Conservation (phyloP, 2,329 filamentous ascomycete species). For the Aschersonia sp. region DNA sequence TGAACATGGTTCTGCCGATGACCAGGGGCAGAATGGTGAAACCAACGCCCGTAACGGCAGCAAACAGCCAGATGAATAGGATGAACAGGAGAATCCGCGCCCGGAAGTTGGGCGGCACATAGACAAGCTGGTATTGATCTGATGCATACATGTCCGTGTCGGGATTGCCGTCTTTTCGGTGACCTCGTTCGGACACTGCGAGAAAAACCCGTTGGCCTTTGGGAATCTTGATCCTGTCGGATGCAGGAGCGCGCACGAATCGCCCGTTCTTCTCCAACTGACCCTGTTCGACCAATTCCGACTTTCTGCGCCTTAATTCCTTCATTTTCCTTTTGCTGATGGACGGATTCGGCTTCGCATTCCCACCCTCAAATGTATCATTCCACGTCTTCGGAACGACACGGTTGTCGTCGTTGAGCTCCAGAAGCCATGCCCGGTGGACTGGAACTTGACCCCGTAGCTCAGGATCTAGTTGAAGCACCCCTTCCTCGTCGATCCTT, state of each 20-base stretch:
- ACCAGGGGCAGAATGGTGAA: conserved; percentile 78
- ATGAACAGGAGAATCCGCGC: conserved; percentile 74
- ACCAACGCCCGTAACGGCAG: conserved; percentile 71
- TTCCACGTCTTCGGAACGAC: conserved; percentile 44
- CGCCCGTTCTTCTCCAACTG: conserved; percentile 56
- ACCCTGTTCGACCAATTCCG: conserved; percentile 27
- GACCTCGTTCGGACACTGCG: conserved; percentile 49
- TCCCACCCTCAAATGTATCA: conserved; percentile 34
- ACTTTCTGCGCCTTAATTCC: conserved; percentile 24
- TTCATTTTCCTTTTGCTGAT: conserved; percentile 22
- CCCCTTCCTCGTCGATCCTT: conserved; percentile 67
- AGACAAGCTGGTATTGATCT: conserved; percentile 55
- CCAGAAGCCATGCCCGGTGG: conserved; percentile 31
- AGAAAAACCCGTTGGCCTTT: conserved; percentile 74
- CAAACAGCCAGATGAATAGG: conserved; percentile 83
- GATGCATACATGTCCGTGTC: conserved; percentile 38
- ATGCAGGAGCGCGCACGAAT: conserved; percentile 86
- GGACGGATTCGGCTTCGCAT: conserved; percentile 24
- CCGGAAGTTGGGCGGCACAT: conserved; percentile 75
- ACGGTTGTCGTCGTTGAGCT: conserved; percentile 23
- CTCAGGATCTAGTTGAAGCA: conserved; percentile 29
- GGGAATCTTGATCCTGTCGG: conserved; percentile 86
- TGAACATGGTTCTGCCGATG: conserved; percentile 69
- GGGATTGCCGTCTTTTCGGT: conserved; percentile 44
- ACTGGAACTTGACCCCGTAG: conserved; percentile 17